Base-by-base conservation (phyloP, 1,284 basidiomycete species). In the Ustilago curta region DNA sequence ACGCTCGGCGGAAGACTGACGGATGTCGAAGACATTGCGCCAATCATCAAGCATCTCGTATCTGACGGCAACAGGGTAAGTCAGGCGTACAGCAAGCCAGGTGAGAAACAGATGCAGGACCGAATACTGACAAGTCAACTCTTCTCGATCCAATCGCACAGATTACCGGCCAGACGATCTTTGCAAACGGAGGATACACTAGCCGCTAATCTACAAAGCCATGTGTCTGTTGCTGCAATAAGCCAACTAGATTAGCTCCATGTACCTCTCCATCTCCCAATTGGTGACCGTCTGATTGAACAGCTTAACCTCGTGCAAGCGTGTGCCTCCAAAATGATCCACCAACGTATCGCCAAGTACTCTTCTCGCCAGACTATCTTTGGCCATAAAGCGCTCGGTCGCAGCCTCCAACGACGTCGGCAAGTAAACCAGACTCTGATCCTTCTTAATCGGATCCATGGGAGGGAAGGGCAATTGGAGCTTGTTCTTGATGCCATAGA, bases 271-370 rank as follows among this genome's bases (percentile, higher is more conserved):
- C 93, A 94, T 90, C 89, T 97, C 94, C 94, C 94, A 97, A 84
- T 90, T 91, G 4, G 95, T 97, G 29, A 97, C 93, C 5, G 94
- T 93, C 79, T 91, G 89, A 79, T 93, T 93, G 91, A 92, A 94
- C 51, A 93, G 79, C 61, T 89, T 90, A 48, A 95, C 90, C 85
- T 97, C 94, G 83, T 96, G 93, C 84, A 93, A 88, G 77, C 95
- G 89, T 11, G 95, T 97, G 2, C 93, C 95, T 5, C 92, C 94
- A 83, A 90, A 96, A 83, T 98, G 95, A 35, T 97, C 93, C 3
- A 98, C 93, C 80, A 97, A 94, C 39, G 90, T 91, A 80, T 95
- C 88, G 0, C 95, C 95, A 61, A 98, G 90, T 44, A 94, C 88
- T 83, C 94, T 91, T 51, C 95, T 88, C 11, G 95, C 95, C 48